phyloP scores from a whole-genome alignment of 1,284 basidiomycete genomes.

The Microbotryum silenes-acaulis region DNA sequence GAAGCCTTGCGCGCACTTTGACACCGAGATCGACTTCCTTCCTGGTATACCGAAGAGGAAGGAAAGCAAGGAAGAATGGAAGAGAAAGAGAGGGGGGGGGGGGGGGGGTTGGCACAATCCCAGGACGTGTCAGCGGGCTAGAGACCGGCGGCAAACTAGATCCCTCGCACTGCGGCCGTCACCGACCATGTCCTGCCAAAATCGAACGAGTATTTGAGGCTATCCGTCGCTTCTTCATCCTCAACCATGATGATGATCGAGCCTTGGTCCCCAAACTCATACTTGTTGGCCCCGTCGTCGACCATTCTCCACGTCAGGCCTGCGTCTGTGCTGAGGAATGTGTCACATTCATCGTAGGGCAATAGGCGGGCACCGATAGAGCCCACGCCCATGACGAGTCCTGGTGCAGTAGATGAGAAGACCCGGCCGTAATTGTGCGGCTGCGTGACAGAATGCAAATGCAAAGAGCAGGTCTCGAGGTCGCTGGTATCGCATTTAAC shows the following conservation, averaged over 20 bases:
- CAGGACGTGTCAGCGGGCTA: too few relatives aligned
- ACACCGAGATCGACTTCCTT: conserved; percentile 61
- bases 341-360: conserved; percentile 83
- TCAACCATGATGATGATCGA: conserved; percentile 76
- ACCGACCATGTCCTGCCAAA: conserved; percentile 74
- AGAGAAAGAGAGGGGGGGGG: background rate
- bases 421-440: conserved; percentile 88
- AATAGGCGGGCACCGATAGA: conserved; percentile 64
- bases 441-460: conserved; percentile 82
- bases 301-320: conserved; percentile 81
- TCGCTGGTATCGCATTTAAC: conserved; percentile 58
- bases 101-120: background rate
- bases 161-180: background rate
- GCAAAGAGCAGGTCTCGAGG: conserved; percentile 61
- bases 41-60: conserved; percentile 46
- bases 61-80: background rate
- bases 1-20: conserved; percentile 61
- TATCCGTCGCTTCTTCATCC: conserved; percentile 72
- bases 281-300: conserved; percentile 71
- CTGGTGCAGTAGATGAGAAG: conserved; percentile 89
- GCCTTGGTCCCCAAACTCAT: conserved; percentile 88
- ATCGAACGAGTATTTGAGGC: conserved; percentile 74
- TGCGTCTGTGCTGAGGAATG: conserved; percentile 84
- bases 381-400: conserved; percentile 90
- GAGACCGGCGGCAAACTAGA: background rate